Evolutionary conservation across 768 basidiomycete genomes (phyloP), one percentile per base, ranked within the genome.

Genomic region (Naganishia randhawae): DNA sequence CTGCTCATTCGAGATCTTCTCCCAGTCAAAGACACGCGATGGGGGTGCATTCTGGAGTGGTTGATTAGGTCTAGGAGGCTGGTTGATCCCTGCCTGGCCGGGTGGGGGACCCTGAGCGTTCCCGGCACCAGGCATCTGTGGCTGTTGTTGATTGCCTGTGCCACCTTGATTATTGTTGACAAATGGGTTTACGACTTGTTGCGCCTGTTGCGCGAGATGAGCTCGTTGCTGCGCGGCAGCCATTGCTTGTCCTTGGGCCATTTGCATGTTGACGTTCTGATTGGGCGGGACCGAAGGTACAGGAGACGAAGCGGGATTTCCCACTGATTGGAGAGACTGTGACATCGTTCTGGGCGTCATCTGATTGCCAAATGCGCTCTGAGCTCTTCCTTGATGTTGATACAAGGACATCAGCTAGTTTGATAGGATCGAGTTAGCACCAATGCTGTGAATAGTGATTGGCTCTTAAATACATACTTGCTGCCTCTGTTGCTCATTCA

Each of bases 141-240:
- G 50, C 33, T 53, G 51, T 35, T 42, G 41, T n/a, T 33, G 66
- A 50, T 54, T 67, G 17, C 52, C 51, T 25, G 16, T 29, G 16
- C 50, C 50, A 53, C 37, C 52, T 39, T 62, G 66, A 27, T 61
- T 67, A 29, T 42, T 42, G 16, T 17, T 17, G 7, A n/a, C 57
- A 29, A 61, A 61, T 35, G 50, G 55, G 25, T 62, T 62, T 42
- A 19, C 50, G 19, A 16, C 53, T 42, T 66, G 65, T 16, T 45
- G 39, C 3, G 50, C 50, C 16, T 37, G 39, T 22, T 67, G 66
- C n/a, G 50, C 48, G 39, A 67, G 41, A 25, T 67, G 66, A 19
- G 66, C 54, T 42, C 66, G 37, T 42, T 67, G 66, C 42, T 67
- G 66, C 17, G 52, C 50, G 5, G 55, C 29, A 19, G 55, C 42